These are phyloP conservation scores for Hemileia vastatrix DNA, from an alignment of 1,284 basidiomycete species.

Conservation along the genomic window DNA sequence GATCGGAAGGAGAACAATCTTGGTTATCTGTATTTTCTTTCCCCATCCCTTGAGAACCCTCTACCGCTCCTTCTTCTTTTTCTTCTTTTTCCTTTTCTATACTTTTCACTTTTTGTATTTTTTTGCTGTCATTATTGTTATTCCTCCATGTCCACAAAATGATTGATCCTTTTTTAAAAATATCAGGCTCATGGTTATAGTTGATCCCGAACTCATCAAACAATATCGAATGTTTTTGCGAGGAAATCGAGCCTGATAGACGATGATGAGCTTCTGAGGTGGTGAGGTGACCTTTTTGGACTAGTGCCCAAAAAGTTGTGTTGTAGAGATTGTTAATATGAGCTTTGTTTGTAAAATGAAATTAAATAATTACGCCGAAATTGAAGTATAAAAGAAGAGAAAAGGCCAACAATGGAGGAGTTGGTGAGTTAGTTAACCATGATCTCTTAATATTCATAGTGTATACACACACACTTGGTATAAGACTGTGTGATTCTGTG, in stretches of 20 bases:
- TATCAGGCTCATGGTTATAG: constrained; percentile 65
- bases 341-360: constrained; percentile 50
- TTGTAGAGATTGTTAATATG: constrained; percentile 99
- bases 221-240: constrained; percentile 83
- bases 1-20: too few relatives aligned
- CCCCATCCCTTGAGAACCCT: too few relatives aligned
- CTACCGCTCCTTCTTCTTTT: too few relatives aligned
- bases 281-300: constrained; percentile 65
- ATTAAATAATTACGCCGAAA: background rate
- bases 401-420: background rate
- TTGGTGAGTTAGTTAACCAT: background rate
- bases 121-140: too few relatives aligned
- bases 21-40: too few relatives aligned
- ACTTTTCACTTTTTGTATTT: too few relatives aligned
- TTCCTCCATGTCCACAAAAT: constrained; percentile 60
- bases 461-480: too few relatives aligned
- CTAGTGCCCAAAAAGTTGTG: constrained; percentile 87
- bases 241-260: constrained; percentile 68
- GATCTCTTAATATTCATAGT: too few relatives aligned
- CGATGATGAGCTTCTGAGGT: constrained; percentile 63
- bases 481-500: too few relatives aligned
- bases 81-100: too few relatives aligned
- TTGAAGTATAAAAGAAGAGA: background rate
- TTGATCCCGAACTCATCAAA: constrained; percentile 74
- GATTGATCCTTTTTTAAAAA: constrained; percentile 77